Base-by-base conservation (phyloP, 2,329 filamentous ascomycete genomes). In the Coniochaeta ligniaria region DNA sequence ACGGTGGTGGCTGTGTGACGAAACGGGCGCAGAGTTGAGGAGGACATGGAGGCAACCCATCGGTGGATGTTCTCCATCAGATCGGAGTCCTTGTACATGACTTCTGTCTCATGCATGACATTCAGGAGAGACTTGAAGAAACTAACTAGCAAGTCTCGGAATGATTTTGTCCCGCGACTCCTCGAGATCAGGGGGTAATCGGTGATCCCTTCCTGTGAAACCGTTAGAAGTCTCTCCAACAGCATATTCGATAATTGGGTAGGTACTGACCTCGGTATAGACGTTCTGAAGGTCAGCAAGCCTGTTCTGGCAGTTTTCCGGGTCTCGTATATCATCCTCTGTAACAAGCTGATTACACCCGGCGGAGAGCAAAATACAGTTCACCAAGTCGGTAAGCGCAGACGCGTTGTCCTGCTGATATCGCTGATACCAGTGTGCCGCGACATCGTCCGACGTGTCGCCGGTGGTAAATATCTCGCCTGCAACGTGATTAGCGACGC, bases 171-270 rank as follows among this genome's bases (percentile, higher is more conserved):
- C 61, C 86, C 86, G 72, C 90, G 94, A 43, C 87, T 83, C 74
- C 88, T 93, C 17, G 92, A 90, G 61, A 96, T 90, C 52, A 99
- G 83, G 43, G 95, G 95, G 69, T 99, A 99, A 57, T 98, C 95
- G 35, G 90, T 89, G 57, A 94, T 88, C 71, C 90, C 86, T 81
- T 89, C 83, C 79, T 88, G 58, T 24, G 33, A 35, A 8, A 4
- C 12, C 20, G 16, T 57, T 36, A 57, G 54, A 24, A 12, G n/a
- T 36, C 31, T 38, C n/a, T 35, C 38, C 31, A 14, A 38, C 14
- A 20, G 35, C 57, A 20, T 59, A 41, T 9, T 6, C 14, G 28
- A 22, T 31, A 14, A 28, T 24, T 16, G 20, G 16, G 3, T 14
- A 35, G 31, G 3, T 38, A 73, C 82, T 69, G 73, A 91, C 89